These are phyloP conservation scores for Meyerozyma elateridarum DNA, from an alignment of 1,139 yeast genomes.

Conservation along the genomic window DNA sequence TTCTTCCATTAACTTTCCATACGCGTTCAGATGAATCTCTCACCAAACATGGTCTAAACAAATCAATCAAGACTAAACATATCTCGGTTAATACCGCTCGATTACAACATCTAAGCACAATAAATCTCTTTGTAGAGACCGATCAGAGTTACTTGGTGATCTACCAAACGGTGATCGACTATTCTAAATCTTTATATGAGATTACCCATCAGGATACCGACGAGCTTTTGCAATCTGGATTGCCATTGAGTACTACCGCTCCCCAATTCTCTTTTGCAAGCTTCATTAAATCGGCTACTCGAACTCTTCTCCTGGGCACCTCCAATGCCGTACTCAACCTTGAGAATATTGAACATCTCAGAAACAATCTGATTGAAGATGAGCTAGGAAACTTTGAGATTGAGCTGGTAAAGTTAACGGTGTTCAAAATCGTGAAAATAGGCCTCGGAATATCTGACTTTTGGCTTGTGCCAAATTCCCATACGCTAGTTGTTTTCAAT, in stretches of 20 bases:
- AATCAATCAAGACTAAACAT: slow-evolving; percentile 23
- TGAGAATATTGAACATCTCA: slow-evolving; percentile 37
- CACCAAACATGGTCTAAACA: slow-evolving; percentile 29
- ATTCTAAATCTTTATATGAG: slow-evolving; percentile 30
- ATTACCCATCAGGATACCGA: slow-evolving; percentile 21
- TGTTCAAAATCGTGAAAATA: slow-evolving; percentile 33
- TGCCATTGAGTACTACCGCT: slow-evolving; percentile 28
- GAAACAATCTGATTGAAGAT: slow-evolving; percentile 29
- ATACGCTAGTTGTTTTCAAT: slow-evolving; percentile 31
- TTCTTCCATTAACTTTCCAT: slow-evolving; percentile 34
- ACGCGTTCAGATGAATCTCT: slow-evolving; percentile 28
- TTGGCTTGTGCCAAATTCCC: slow-evolving; percentile 40
- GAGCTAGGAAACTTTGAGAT: slow-evolving; percentile 24
- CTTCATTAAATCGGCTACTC: slow-evolving; percentile 34
- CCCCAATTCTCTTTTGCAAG: slow-evolving; percentile 25
- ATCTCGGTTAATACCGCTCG: slow-evolving; percentile 24
- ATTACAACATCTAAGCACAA: slow-evolving; percentile 23
- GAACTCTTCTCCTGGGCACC: slow-evolving; percentile 26
- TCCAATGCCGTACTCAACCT: slow-evolving; percentile 20
- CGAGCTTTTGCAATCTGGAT: slow-evolving; percentile 29
- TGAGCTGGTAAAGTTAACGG: slow-evolving; percentile 26
- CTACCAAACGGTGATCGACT: slow-evolving; percentile 30
- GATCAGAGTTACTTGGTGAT: slow-evolving; percentile 28
- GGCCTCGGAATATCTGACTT: slow-evolving; percentile 28
- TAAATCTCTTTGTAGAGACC: slow-evolving; percentile 35